Evolutionary conservation across 208 protist species (phyloP).

Genomic region (Vickermania spadyakhi): DNA sequence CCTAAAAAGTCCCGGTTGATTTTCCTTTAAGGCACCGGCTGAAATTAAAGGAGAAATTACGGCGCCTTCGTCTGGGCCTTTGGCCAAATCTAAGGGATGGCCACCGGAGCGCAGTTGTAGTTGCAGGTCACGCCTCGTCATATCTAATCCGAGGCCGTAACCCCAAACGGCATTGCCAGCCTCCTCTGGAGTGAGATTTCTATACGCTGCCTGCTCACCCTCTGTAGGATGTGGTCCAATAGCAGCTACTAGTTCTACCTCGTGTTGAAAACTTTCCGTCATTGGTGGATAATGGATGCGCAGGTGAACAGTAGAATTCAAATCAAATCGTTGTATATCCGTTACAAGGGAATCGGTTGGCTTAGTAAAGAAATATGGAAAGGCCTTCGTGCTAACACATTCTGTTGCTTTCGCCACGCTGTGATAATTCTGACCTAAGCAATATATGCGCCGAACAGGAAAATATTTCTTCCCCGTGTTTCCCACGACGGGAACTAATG

Average conservation of each 20-base stretch:
- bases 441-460: constrained; percentile 68
- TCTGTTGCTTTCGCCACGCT: constrained; percentile 75
- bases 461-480: constrained; percentile 14
- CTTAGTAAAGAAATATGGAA: constrained; percentile 81
- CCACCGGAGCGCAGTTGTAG: constrained; percentile 51
- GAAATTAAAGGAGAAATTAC: constrained; percentile 45
- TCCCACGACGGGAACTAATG: constrained; percentile 41
- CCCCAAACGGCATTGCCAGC: constrained; percentile 54
- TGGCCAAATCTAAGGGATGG: constrained; percentile 78
- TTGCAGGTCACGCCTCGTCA: constrained; percentile 85
- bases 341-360: constrained; percentile 46
- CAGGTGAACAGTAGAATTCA: constrained; percentile 1
- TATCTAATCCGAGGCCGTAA: constrained; percentile 79
- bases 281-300: constrained; percentile 41
- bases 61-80: constrained; percentile 67
- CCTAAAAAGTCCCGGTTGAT: constrained; percentile 32
- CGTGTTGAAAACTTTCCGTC: constrained; percentile 72
- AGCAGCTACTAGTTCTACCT: constrained; percentile 78
- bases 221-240: constrained; percentile 21
- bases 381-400: constrained; percentile 18
- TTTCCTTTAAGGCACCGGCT: constrained; percentile 15
- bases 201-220: constrained; percentile 8
- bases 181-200: constrained; percentile 30
- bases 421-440: constrained; percentile 67
- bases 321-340: neutral